Evolutionary conservation across 805 yeast genomes (phyloP).

Genomic region (Kuraishia capsulata): DNA sequence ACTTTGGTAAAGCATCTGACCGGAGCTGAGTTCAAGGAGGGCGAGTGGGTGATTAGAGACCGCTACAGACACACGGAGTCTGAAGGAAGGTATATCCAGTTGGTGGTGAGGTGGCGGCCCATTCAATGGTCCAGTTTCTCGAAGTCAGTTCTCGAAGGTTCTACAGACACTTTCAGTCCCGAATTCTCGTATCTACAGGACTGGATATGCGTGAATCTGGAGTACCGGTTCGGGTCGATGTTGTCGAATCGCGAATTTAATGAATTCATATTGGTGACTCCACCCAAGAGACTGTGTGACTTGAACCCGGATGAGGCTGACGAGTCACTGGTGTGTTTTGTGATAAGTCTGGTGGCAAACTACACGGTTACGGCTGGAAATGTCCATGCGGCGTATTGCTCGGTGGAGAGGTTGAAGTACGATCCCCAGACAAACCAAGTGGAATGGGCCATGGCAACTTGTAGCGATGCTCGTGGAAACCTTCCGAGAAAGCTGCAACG

Average conservation of each 20-base stretch:
- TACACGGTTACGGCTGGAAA: slow-evolving; percentile 5
- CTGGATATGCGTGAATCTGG: slow-evolving; percentile 22
- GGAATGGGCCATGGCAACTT: slow-evolving; percentile 29
- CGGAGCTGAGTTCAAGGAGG: slow-evolving; percentile 13
- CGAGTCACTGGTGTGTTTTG: slow-evolving; percentile 17
- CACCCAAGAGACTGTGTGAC: slow-evolving; percentile 4
- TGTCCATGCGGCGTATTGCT: slow-evolving; percentile 24
- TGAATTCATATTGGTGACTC: slow-evolving; percentile 22
- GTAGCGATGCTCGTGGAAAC: slow-evolving; percentile 30
- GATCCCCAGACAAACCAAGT: slow-evolving; percentile 8
- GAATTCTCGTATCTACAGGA: slow-evolving; percentile 5
- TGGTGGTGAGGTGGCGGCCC: slow-evolving; percentile 16
- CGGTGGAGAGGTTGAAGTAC: slow-evolving; percentile 23
- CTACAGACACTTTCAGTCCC: not conserved
- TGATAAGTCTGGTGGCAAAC: slow-evolving; percentile 23
- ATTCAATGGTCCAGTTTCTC: slow-evolving; percentile 12
- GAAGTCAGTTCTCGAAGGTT: not conserved
- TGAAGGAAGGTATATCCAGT: slow-evolving; percentile 26
- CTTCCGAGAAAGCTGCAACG: slow-evolving; percentile 31
- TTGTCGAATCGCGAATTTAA: slow-evolving; percentile 26
- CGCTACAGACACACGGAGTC: slow-evolving; percentile 19
- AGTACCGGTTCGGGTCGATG: slow-evolving; percentile 27
- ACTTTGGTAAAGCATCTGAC: slow-evolving; percentile 17
- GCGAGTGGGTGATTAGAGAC: slow-evolving; percentile 14
- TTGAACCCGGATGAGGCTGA: not conserved